Base-by-base conservation (phyloP, 208 protist species). In the Leishmania amazonensis region DNA sequence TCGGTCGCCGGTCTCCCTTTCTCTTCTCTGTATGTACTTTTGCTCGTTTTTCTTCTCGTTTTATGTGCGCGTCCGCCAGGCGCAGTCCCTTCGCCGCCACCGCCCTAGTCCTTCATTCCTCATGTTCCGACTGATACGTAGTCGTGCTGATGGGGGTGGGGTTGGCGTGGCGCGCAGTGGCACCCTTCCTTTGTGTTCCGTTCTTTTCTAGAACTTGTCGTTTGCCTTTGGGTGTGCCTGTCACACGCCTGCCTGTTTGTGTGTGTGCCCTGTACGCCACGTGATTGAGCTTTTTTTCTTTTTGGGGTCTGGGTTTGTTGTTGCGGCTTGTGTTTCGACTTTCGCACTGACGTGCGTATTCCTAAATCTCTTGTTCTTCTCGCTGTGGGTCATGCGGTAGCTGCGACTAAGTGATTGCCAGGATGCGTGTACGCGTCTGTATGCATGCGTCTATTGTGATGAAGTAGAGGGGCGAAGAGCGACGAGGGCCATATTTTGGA, bases 261-360 rank as follows among this genome's bases (percentile, higher is more conserved):
- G 68, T 53, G 68, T 53, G 40, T 24, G 40, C 19, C 75, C 72
- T 78, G 9, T 73, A 62, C 78, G 80, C 45, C 31, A 58, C 71
- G 65, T 71, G 9, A 62, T 40, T 51, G 35, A 75, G 49, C 2
- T 68, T 60, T 75, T n/a, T 80, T 81, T 70, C 70, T 74, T 76
- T 28, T 38, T 79, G 38, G 24, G 49, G n/a, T 6, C 53, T 24
- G 17, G 38, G 78, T 11, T 77, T 51, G 53, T 76, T 74, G 75
- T 76, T 74, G 75, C 65, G 49, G 79, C 76, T 57, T 83, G 8
- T 35, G 54, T 77, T 78, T 35, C 35, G n/a, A 24, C 40, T 49
- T 57, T 9, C n/a, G 47, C 72, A 76, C 51, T 35, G n/a, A 45
- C n/a, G 45, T 64, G 51, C 19, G 17, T 53, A 31, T 45, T 80